Evolutionary conservation across 495 filamentous ascomycete species (phyloP), one percentile per base, ranked within the genome.

Genomic region (Xylaria telfairii): DNA sequence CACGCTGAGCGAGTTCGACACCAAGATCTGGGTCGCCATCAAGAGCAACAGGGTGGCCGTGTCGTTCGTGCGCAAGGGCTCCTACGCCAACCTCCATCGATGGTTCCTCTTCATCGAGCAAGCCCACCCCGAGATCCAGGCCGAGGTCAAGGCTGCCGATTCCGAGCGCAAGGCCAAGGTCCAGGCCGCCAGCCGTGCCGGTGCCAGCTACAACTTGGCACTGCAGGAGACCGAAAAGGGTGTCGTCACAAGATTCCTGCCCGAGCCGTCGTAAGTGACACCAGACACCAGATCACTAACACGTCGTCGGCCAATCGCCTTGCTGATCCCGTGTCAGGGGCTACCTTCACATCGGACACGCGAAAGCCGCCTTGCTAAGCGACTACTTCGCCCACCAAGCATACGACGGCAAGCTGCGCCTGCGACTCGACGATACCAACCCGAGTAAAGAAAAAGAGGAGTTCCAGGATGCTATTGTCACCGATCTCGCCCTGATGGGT

Each of bases 381-480:
- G 93, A 97, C 77, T 97, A 94, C 87, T 97, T 97, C 71, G 95
- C 94, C 15, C 92, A 97, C 74, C 89, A 92, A 78, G 91, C 91
- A 75, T 97, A 96, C 81, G 89, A 92, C 53, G 95, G 95, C 67
- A 94, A 87, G 44, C 84, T 98, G 68, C 87, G 94, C 54, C 87
- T 95, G 59, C 90, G 94, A 59, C 93, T 97, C 71, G 95, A 98
- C 73, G 95, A 98, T 75, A 97, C 95, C 56, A 98, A 98, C 81
- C 95, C 95, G 15, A 88, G 90, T 46, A 97, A 97, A 74, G 95
- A 98, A 83, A 95, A 95, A 82, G 86, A 93, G 78, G 94, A 97
- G 82, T 98, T 92, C 82, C 88, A 97, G 73, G 91, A 96, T 82
- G 87, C 93, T 2, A 97, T 98, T 68, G 80, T 97, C 21, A 90